Evolutionary conservation across 2,329 filamentous ascomycete species (phyloP).

Genomic region (Calonectria ilicicola): DNA sequence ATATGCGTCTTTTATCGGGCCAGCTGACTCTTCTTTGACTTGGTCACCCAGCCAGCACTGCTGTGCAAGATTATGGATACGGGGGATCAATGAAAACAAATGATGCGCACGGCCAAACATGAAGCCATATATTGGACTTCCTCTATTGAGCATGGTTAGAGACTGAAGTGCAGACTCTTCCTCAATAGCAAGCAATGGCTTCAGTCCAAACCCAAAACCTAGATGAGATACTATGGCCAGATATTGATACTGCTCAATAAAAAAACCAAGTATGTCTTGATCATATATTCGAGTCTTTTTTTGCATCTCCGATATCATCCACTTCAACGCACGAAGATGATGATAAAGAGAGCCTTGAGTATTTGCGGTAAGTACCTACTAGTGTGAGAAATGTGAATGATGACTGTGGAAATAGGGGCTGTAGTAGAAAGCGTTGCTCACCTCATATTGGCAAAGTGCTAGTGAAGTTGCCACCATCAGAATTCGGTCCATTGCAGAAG

Average conservation of each 20-base stretch:
- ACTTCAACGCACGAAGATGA: slow-evolving; percentile 13
- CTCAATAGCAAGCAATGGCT: background rate
- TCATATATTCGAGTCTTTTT: slow-evolving; percentile 11
- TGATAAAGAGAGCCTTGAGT: slow-evolving; percentile 19
- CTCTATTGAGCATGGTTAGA: slow-evolving; percentile 11
- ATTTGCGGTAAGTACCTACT: slow-evolving; percentile 14
- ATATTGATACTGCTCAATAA: slow-evolving; percentile 21
- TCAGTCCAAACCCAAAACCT: slow-evolving; percentile 7
- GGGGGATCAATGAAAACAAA: slow-evolving; percentile 16
- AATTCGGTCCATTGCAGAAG: slow-evolving; percentile 10
- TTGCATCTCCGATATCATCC: slow-evolving; percentile 23
- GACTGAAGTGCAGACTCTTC: background rate
- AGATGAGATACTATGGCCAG: slow-evolving; percentile 18
- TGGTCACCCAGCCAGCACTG: background rate
- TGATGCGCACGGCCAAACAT: slow-evolving; percentile 19
- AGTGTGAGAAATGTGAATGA: background rate
- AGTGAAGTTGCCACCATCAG: slow-evolving; percentile 18
- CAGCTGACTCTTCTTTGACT: background rate
- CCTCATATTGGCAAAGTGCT: slow-evolving; percentile 17
- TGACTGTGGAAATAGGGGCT: too few species aligned
- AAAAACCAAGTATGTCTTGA: slow-evolving; percentile 17
- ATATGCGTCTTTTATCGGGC: background rate
- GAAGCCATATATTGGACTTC: slow-evolving; percentile 20
- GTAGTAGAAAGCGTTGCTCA: background rate
- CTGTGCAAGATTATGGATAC: slow-evolving; percentile 14